Base-by-base conservation (phyloP, 352 stramenopile species). In the Phytophthora hybrid region DNA sequence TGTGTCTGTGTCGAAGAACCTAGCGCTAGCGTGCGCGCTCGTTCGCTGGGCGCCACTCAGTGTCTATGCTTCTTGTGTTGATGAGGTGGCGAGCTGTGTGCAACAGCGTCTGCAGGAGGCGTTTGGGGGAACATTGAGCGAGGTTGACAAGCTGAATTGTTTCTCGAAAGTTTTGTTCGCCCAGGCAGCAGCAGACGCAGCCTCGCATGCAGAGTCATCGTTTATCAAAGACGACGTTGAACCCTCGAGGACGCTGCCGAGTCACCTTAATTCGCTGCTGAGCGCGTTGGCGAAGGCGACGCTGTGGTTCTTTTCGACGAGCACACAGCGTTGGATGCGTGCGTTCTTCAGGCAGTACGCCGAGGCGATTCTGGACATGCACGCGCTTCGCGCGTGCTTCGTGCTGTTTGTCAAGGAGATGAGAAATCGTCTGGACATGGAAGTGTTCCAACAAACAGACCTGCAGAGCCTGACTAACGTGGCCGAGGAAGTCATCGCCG, bases 401-500 rank as follows among this genome's bases (percentile, higher is more conserved):
- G 39, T 87, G 4, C 19, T 70, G 44, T 80, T 72, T 46, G 31
- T 87, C 16, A 44, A 55, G 1, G 74, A 85, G 51, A 46, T 73
- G 16, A 73, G 85, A 29, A 65, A 76, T 39, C 77, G 66, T 0
- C 58, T 88, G 58, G 74, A 88, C 66, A 70, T 63, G 49, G 56
- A 80, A 26, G 79, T 88, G 56, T 86, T 87, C 23, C 52, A 53
- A 3, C 44, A 51, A 31, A 80, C 77, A 31, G 60, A 76, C 21
- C 63, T 88, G 21, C 59, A 54, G 16, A 78, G 58, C 18, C 67
- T 87, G n/a, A 66, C 67, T 13, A 77, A 80, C 21, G 71, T 73
- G 8, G 77, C 81, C 13, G 81, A 88, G 37, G 79, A 88, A 64
- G 80, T 87, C 52, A 86, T 85, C 52, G 70, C 72, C 2, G 78